phyloP scores from a whole-genome alignment of 352 stramenopile genomes.

The Phytophthora pseudosyringae region DNA sequence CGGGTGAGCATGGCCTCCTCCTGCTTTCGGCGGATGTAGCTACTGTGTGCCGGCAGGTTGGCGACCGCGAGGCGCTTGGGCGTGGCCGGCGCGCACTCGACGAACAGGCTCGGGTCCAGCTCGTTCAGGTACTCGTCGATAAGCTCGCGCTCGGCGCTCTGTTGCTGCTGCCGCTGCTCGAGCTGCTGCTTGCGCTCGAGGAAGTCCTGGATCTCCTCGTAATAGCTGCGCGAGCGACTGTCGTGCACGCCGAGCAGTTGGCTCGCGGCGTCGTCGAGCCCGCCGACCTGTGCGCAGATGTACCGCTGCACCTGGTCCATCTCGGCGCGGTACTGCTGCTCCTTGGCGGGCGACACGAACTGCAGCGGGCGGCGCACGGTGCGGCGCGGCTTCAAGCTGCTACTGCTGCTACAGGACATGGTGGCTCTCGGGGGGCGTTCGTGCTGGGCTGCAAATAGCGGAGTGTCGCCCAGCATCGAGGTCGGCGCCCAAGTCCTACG shows the following conservation, averaged over 20 bases:
- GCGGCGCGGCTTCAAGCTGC: slow-evolving; percentile 6
- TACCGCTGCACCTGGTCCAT: slow-evolving; percentile 66
- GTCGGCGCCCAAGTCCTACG: slow-evolving; percentile 25
- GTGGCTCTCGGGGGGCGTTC: slow-evolving; percentile 3
- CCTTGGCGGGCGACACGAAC: slow-evolving; percentile 40
- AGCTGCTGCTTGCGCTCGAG: slow-evolving; percentile 51
- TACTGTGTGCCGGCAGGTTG: slow-evolving; percentile 35
- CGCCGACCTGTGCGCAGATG: slow-evolving; percentile 49
- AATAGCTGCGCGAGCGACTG: slow-evolving; percentile 52
- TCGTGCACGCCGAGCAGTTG: slow-evolving; percentile 57
- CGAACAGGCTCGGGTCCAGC: slow-evolving; percentile 59
- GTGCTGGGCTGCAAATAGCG: slow-evolving; percentile 25
- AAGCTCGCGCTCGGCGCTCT: slow-evolving; percentile 33
- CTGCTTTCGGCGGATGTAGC: slow-evolving; percentile 50
- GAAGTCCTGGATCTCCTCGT: slow-evolving; percentile 68
- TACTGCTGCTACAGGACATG: slow-evolving; percentile 19
- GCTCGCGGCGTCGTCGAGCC: slow-evolving; percentile 38
- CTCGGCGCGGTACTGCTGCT: slow-evolving; percentile 51
- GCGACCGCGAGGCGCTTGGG: slow-evolving; percentile 18
- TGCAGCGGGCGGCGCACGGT: slow-evolving; percentile 35
- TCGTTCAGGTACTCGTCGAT: slow-evolving; percentile 67
- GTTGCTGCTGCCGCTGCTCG: slow-evolving; percentile 31
- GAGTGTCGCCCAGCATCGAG: slow-evolving; percentile 29
- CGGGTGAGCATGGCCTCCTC: slow-evolving; percentile 42
- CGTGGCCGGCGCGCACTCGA: slow-evolving; percentile 2